Percentiles rank a stretch among this genome's conserved stretches.
Conservation (phyloP, 495 filamentous ascomycete genomes). For the Halenospora varia region DNA sequence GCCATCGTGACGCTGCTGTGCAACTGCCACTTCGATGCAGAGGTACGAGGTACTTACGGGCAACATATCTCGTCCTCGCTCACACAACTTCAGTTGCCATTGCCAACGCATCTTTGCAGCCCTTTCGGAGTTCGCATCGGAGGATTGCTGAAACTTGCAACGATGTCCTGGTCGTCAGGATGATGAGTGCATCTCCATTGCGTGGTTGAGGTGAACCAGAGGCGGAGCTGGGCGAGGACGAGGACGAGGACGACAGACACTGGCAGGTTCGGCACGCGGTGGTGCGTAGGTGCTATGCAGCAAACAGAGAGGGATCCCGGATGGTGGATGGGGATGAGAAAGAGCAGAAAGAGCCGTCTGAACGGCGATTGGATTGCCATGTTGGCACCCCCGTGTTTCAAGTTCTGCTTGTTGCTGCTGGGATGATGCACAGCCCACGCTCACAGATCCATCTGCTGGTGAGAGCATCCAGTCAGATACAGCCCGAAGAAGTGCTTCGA, state of each 20-base stretch:
- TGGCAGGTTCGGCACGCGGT: too few relatives aligned
- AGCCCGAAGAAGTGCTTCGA: too few relatives aligned
- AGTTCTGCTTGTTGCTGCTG: constrained; percentile 7
- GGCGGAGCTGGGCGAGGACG: too few relatives aligned
- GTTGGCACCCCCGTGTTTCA: constrained; percentile 18
- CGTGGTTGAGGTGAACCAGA: neutral
- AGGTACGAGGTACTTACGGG: constrained; percentile 13
- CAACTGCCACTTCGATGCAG: constrained; percentile 20
- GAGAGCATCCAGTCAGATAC: neutral
- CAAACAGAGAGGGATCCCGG: too few relatives aligned
- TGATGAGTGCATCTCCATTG: neutral
- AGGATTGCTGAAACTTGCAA: constrained; percentile 6
- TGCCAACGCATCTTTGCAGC: constrained; percentile 11
- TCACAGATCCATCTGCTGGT: neutral
- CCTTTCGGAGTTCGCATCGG: constrained; percentile 7
- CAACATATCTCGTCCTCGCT: neutral
- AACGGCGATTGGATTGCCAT: constrained; percentile 11
- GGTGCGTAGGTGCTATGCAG: too few relatives aligned
- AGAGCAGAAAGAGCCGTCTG: constrained; percentile 4
- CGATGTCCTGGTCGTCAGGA: constrained; percentile 1
- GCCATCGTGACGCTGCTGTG: constrained; percentile 22
- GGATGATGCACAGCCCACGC: constrained; percentile 12
- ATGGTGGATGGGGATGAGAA: too few relatives aligned
- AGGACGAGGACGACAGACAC: too few relatives aligned
- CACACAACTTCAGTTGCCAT: neutral